phyloP scores from a whole-genome alignment of 345 rosid species.

The Odontarrhena argentea region DNA sequence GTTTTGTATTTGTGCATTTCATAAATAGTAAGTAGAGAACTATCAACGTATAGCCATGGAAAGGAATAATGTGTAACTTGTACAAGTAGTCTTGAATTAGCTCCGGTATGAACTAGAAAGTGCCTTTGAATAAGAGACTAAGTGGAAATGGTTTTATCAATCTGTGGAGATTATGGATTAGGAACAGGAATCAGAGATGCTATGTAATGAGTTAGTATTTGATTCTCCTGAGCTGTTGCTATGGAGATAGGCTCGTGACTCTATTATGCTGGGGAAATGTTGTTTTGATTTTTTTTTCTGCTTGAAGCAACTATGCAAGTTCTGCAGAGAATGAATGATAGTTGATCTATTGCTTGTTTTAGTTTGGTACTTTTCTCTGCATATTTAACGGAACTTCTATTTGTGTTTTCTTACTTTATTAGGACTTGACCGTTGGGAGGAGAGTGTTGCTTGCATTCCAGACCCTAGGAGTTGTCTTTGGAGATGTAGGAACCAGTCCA shows the following conservation, averaged over 20 bases:
- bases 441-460: conserved; percentile 82
- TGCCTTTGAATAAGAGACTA: not conserved
- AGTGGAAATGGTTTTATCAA: not conserved
- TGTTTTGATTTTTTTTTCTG: conserved; percentile 5
- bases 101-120: conserved; percentile 9
- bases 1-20: conserved; percentile 6
- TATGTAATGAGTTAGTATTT: conserved; percentile 8
- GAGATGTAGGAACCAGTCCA: conserved; percentile 99
- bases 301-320: conserved; percentile 2
- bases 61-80: not conserved
- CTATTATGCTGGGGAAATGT: not conserved
- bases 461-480: conserved; percentile 95
- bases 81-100: not conserved
- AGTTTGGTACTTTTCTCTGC: conserved; percentile 3
- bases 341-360: conserved; percentile 12
- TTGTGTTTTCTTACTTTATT: conserved; percentile 34
- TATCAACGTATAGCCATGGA: conserved; percentile 1
- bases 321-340: conserved; percentile 8
- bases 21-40: not conserved
- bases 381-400: conserved; percentile 15
- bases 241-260: not conserved
- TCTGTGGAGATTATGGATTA: conserved; percentile 3
- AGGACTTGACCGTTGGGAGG: conserved; percentile 82
- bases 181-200: not conserved
- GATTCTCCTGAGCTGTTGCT: not conserved